Evolutionary conservation across 495 filamentous ascomycete genomes (phyloP).

Genomic region (Aspergillus incahuasiensis): DNA sequence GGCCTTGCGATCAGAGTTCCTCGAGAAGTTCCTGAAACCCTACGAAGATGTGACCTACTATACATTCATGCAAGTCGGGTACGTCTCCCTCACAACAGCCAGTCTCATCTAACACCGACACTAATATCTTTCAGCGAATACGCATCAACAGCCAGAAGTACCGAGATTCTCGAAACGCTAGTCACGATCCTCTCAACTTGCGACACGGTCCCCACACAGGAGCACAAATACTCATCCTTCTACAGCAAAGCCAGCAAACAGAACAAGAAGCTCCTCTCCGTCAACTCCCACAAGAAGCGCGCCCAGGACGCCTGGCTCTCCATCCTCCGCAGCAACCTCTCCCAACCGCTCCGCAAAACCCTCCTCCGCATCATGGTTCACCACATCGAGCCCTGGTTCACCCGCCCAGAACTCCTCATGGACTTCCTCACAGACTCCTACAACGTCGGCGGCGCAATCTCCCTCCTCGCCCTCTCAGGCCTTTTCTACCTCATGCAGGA

Average conservation of each 20-base stretch:
- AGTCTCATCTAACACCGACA: neutral
- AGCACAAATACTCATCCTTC: slow-evolving; percentile 63
- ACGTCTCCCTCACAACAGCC: slow-evolving; percentile 25
- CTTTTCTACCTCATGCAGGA: slow-evolving; percentile 92
- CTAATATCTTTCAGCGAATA: slow-evolving; percentile 23
- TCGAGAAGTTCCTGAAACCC: slow-evolving; percentile 67
- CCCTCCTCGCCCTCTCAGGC: slow-evolving; percentile 84
- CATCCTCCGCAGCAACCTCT: slow-evolving; percentile 61
- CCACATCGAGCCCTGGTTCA: slow-evolving; percentile 83
- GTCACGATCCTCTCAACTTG: slow-evolving; percentile 62
- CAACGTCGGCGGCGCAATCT: slow-evolving; percentile 75
- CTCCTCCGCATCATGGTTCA: slow-evolving; percentile 68
- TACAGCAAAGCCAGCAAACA: slow-evolving; percentile 64
- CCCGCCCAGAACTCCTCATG: slow-evolving; percentile 81
- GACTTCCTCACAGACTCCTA: slow-evolving; percentile 95
- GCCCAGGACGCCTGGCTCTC: slow-evolving; percentile 83
- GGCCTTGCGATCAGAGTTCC: slow-evolving; percentile 61
- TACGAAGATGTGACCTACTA: slow-evolving; percentile 84
- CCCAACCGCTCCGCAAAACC: slow-evolving; percentile 68
- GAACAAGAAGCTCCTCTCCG: slow-evolving; percentile 43
- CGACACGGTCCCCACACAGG: slow-evolving; percentile 56
- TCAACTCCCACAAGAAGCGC: slow-evolving; percentile 43
- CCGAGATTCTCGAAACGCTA: slow-evolving; percentile 46
- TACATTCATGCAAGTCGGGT: slow-evolving; percentile 68
- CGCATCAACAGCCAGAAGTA: slow-evolving; percentile 24